Evolutionary conservation across 2,329 filamentous ascomycete species (phyloP), one percentile per base, ranked within the genome.

Genomic region (Leptosphaerulina australis): DNA sequence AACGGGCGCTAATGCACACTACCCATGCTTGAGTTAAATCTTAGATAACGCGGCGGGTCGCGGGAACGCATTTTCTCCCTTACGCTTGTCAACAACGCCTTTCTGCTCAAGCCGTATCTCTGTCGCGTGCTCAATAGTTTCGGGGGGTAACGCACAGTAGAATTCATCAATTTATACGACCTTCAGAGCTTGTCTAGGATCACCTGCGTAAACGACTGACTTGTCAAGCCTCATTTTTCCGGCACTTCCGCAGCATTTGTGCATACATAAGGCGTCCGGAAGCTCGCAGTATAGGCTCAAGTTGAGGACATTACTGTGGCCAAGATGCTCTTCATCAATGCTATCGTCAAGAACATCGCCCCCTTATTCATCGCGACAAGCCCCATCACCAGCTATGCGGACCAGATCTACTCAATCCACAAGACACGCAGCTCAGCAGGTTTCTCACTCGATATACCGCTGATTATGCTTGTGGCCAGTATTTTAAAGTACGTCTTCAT

Each of bases 391-490:
- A 85, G 82, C 59, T 87, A 87, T 74, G 79, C 82, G 53, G 84
- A 87, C 69, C 84, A 87, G 66, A 87, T 87, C 66, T 78, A 83
- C 68, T 83, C 80, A 59, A 87, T 87, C 64, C 80, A 86, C 71
- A 79, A 79, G 58, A 79, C 73, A 50, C 79, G 81, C 60, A 82
- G 76, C 48, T 86, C 83, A 3, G 81, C 80, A 25, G 84, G 84
- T 24, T 87, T 87, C 71, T 86, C 83, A 12, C 74, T 87, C 59
- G 84, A 87, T 63, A 86, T 87, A 28, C 84, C 84, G 12, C 71
- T 87, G 61, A 87, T 87, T 58, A 87, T 87, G 84, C 81, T 87
- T 14, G 76, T 84, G 48, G 80, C 84, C 25, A 85, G 83, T 28
- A 84, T 86, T 50, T 67, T 86, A 14, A 87, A 87, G 81, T 83